Conservation (phyloP, 768 basidiomycete species). For the Macrolepiota fuliginosa region DNA sequence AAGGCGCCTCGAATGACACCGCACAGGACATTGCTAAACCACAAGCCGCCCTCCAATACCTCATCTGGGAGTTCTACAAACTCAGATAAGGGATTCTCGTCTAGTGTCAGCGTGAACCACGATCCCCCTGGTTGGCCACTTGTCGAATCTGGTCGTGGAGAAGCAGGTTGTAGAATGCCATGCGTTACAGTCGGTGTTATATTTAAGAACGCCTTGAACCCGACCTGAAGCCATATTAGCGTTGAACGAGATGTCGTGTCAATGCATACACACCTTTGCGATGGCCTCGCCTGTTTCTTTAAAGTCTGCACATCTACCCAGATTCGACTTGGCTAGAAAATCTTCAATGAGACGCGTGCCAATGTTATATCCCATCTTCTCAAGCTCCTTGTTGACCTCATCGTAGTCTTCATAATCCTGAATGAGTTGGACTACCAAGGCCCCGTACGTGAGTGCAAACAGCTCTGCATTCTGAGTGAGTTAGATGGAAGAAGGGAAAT, state of each 20-base stretch:
- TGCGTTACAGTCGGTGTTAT: constrained; percentile 84
- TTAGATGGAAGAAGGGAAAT: constrained; percentile 17
- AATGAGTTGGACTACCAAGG: constrained; percentile 95
- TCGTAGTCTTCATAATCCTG: constrained; percentile 99
- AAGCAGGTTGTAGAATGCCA: constrained; percentile 46
- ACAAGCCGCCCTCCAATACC: constrained; percentile 86
- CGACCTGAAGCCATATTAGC: constrained; percentile 56
- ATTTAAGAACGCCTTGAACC: constrained; percentile 97
- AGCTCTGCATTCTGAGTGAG: constrained; percentile 87
- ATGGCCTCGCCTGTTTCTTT: constrained; percentile 94
- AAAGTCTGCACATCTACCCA: constrained; percentile 93
- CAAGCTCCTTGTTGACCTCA: constrained; percentile 94
- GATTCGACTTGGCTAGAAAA: constrained; percentile 88
- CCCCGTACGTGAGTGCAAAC: constrained; percentile 95
- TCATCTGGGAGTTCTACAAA: constrained; percentile 97
- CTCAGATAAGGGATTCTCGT: constrained; percentile 95
- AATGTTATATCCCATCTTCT: constrained; percentile 99
- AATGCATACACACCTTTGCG: constrained; percentile 61
- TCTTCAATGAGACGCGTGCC: constrained; percentile 96
- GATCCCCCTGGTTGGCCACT: constrained; percentile 45
- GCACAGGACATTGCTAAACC: constrained; percentile 96
- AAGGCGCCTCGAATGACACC: constrained; percentile 91
- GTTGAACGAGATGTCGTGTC: not conserved
- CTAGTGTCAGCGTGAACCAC: constrained; percentile 81
- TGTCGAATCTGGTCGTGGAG: constrained; percentile 41